These are phyloP conservation scores for Stylosanthes scabra DNA, from an alignment of 331 rosid species.

Conservation along the genomic window DNA sequence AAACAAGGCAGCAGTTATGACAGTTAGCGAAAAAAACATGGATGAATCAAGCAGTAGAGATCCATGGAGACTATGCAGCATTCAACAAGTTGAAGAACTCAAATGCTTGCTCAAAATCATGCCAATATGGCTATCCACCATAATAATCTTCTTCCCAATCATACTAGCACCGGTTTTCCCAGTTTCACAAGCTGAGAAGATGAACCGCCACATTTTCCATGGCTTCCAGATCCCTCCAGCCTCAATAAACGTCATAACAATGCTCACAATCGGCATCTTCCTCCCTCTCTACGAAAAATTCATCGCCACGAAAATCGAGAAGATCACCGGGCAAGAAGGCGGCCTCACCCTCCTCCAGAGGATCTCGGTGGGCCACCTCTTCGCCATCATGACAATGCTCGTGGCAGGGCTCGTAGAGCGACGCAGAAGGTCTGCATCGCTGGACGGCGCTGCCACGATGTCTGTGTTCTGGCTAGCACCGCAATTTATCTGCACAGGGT, in stretches of 20 bases:
- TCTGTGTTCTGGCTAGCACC: slow-evolving; percentile 47
- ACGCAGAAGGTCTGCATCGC: slow-evolving; percentile 24
- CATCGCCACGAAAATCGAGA: slow-evolving; percentile 41
- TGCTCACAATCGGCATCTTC: slow-evolving; percentile 47
- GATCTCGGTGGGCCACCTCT: slow-evolving; percentile 43
- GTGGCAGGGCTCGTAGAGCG: slow-evolving; percentile 44
- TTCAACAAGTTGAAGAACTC: slow-evolving; percentile 54
- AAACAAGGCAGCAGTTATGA: slow-evolving; percentile 46
- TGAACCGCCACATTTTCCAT: slow-evolving; percentile 50
- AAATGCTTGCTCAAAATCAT: slow-evolving; percentile 41
- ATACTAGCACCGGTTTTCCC: slow-evolving; percentile 47
- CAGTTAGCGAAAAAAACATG: slow-evolving; percentile 31
- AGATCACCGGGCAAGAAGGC: slow-evolving; percentile 49
- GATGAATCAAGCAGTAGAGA: slow-evolving; percentile 35
- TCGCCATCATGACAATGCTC: slow-evolving; percentile 47
- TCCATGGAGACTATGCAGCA: slow-evolving; percentile 48
- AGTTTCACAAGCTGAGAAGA: slow-evolving; percentile 60
- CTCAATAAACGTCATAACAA: slow-evolving; percentile 39
- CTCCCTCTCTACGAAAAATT: slow-evolving; percentile 56
- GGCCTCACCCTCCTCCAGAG: slow-evolving; percentile 58
- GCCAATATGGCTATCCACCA: slow-evolving; percentile 45
- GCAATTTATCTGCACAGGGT: slow-evolving; percentile 19
- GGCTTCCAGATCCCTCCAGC: slow-evolving; percentile 54
- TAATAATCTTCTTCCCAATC: slow-evolving; percentile 38
- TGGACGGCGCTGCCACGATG: slow-evolving; percentile 32